Base-by-base conservation (phyloP, 2,329 filamentous ascomycete species). In the Ascochyta rabiei region DNA sequence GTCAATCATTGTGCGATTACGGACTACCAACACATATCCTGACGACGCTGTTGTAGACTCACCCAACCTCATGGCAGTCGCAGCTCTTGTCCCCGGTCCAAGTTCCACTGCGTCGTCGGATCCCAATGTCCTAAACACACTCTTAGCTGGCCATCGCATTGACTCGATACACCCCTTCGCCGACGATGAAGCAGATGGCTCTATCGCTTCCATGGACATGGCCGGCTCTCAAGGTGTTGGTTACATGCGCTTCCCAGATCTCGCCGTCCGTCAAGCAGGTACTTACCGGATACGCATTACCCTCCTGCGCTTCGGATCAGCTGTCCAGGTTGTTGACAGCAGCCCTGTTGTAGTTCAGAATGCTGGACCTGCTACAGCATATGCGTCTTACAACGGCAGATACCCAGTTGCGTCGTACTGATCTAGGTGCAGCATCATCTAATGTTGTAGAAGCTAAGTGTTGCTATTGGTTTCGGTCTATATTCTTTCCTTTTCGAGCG, bases 201-300 rank as follows among this genome's bases (percentile, higher is more conserved):
- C 62, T 10, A 71, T 71, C 39, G 65, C 65, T n/a, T 73, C 70
- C 16, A 72, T 74, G 67, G 72, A 73, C 18, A 70, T 72, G 60
- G 66, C 67, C 30, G 69, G 74, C 15, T 60, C 72, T 4, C 60
- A 66, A 18, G 73, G 72, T 12, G 69, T 76, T 8, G 73, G 73
- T 23, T 75, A 75, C 51, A 73, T 75, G 63, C 67, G 65, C 53
- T 76, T 76, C 48, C 68, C 72, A 24, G 69, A 71, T 16, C 73
- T 76, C 31, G 51, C 61, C 40, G 72, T 76, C 38, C 68, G 70
- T 16, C 72, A 74, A 55, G 63, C 69, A 34, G 73, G 73, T 37
- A 73, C 67, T 15, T 76, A 71, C 56, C 67, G 69, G 26, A 72
- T 76, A 62, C 68, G 73, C 43, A 69, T 76, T 55, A 75, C 73